A percentile compares a stretch with the other conserved stretches of the same genome.
These are phyloP conservation scores for Pythium sp. DNA, from an alignment of 352 stramenopile species.

Conservation along the genomic window DNA sequence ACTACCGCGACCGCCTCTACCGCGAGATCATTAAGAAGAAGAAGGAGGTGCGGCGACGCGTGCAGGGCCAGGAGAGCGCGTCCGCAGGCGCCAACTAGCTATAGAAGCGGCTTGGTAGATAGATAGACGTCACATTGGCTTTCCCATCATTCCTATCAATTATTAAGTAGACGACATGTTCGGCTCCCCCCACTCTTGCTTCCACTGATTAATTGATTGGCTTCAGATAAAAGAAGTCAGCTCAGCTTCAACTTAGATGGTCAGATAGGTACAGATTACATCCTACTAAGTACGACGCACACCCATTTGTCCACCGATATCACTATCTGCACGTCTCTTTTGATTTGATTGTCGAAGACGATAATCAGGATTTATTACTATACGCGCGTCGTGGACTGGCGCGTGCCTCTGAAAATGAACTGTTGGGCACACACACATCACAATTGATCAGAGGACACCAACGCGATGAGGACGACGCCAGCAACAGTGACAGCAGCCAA, in stretches of 20 bases:
- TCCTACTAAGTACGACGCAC: not conserved
- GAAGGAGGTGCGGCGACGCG: constrained; percentile 79
- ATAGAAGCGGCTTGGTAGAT: not conserved
- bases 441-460: not conserved
- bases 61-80: constrained; percentile 16
- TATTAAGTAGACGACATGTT: too few species aligned
- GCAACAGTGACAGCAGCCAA: not conserved
- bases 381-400: not conserved
- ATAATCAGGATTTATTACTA: not conserved
- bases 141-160: too few species aligned
- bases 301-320: not conserved
- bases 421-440: not conserved
- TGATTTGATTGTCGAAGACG: not conserved
- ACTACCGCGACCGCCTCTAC: constrained; percentile 93
- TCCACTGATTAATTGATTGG: too few species aligned
- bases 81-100: not conserved
- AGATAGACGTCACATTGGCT: too few species aligned
- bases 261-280: not conserved
- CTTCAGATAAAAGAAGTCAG: too few species aligned
- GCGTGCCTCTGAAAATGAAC: not conserved
- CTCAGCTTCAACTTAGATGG: too few species aligned
- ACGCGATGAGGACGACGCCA: constrained; percentile 9
- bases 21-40: constrained; percentile 93
- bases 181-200: too few species aligned
- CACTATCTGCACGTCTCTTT: not conserved